Evolutionary conservation across 305 asterid species (phyloP).

Genomic region (Striga hermonthica): DNA sequence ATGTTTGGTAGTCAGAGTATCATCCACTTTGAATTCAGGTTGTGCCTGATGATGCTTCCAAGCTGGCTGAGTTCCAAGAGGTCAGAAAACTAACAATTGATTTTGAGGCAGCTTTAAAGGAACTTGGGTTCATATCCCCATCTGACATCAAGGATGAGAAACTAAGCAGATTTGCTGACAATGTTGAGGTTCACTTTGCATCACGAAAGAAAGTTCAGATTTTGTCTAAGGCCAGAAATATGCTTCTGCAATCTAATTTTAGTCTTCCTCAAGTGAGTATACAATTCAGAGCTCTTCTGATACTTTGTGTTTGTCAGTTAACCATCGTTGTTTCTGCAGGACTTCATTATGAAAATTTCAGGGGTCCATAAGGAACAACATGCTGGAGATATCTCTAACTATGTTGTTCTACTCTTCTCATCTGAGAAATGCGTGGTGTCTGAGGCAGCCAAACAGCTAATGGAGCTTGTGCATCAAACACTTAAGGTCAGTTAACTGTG

Average conservation of each 20-base stretch:
- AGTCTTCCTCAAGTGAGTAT: slow-evolving; percentile 72
- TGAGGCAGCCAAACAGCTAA: slow-evolving; percentile 62
- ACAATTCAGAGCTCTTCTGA: slow-evolving; percentile 4
- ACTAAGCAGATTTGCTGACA: slow-evolving; percentile 72
- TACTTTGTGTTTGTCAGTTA: slow-evolving; percentile 6
- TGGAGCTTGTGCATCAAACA: slow-evolving; percentile 85
- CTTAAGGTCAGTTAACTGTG: slow-evolving; percentile 57
- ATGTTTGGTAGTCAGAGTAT: slow-evolving; percentile 26
- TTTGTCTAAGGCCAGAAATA: slow-evolving; percentile 74
- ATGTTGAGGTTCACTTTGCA: slow-evolving; percentile 93
- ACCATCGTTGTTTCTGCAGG: slow-evolving; percentile 38
- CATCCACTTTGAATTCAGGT: slow-evolving; percentile 47
- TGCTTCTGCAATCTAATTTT: slow-evolving; percentile 72
- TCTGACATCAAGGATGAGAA: slow-evolving; percentile 67
- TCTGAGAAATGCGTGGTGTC: slow-evolving; percentile 82
- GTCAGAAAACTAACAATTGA: slow-evolving; percentile 65
- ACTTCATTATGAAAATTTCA: slow-evolving; percentile 34
- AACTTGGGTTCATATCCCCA: slow-evolving; percentile 68
- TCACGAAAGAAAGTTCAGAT: slow-evolving; percentile 82
- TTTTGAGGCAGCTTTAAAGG: slow-evolving; percentile 71
- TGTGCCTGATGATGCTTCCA: slow-evolving; percentile 93
- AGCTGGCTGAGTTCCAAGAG: slow-evolving; percentile 82
- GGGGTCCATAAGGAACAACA: slow-evolving; percentile 39
- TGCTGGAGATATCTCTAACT: slow-evolving; percentile 43
- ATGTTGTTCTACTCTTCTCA: slow-evolving; percentile 61